These are phyloP conservation scores for Lodderomyces parapsilosis DNA, from an alignment of 1,139 yeast species.

Conservation along the genomic window DNA sequence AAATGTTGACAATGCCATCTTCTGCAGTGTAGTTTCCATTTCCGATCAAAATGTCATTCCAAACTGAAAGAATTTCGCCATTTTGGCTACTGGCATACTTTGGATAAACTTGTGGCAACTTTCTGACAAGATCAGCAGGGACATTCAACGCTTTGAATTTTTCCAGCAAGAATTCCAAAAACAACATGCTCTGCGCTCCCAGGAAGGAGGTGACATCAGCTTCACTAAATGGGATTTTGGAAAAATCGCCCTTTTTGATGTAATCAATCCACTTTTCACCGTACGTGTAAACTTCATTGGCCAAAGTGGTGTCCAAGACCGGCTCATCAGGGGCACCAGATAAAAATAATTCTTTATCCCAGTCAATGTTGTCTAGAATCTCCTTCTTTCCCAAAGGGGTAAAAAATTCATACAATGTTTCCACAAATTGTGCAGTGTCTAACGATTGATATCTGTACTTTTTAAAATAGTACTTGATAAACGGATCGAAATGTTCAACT, in stretches of 20 bases:
- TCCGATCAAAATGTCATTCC: slow-evolving; percentile 31
- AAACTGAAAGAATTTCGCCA: slow-evolving; percentile 33
- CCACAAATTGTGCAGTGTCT: slow-evolving; percentile 30
- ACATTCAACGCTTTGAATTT: slow-evolving; percentile 19
- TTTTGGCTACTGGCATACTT: slow-evolving; percentile 25
- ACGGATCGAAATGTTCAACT: slow-evolving; percentile 26
- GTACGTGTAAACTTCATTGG: slow-evolving; percentile 28
- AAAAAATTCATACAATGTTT: slow-evolving; percentile 30
- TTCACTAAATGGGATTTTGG: slow-evolving; percentile 15
- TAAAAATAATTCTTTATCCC: slow-evolving; percentile 30
- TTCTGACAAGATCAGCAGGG: slow-evolving; percentile 17
- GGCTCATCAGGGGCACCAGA: slow-evolving; percentile 34
- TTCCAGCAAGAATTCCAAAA: slow-evolving; percentile 30
- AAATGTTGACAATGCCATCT: slow-evolving; percentile 20
- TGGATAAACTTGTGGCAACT: slow-evolving; percentile 26
- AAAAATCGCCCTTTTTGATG: slow-evolving; percentile 8
- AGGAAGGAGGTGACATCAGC: slow-evolving; percentile 27
- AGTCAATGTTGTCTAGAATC: slow-evolving; percentile 22
- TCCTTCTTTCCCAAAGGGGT: slow-evolving; percentile 16
- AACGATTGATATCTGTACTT: slow-evolving; percentile 31
- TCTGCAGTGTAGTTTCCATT: slow-evolving; percentile 22
- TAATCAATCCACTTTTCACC: slow-evolving; percentile 26
- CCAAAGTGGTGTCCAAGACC: slow-evolving; percentile 30
- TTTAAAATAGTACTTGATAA: slow-evolving; percentile 32
- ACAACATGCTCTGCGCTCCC: slow-evolving; percentile 35